A percentile compares a stretch with the other conserved stretches of the same genome.
phyloP scores from a whole-genome alignment of 2,329 filamentous ascomycete genomes.

The Clonostachys byssicola region DNA sequence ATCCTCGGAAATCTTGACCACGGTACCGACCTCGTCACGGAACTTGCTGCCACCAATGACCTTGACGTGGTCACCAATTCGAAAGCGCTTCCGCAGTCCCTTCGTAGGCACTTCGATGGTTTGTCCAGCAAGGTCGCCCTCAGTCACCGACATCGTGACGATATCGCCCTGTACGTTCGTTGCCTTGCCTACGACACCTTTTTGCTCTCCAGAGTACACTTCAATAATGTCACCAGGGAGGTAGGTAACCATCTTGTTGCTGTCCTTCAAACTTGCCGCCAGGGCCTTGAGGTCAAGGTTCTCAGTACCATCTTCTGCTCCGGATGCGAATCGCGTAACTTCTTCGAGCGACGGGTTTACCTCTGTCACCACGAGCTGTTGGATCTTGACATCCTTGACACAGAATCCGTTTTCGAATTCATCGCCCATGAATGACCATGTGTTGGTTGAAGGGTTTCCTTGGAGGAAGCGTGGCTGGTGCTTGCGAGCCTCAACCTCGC shows the following conservation, averaged over 20 bases:
- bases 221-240: conserved; percentile 94
- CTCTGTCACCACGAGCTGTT: conserved; percentile 78
- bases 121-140: conserved; percentile 78
- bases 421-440: conserved; percentile 82
- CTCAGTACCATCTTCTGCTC: conserved; percentile 86
- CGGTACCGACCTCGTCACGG: conserved; percentile 93
- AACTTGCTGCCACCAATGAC: conserved; percentile 95
- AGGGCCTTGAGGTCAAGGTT: conserved; percentile 90
- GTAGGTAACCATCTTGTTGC: conserved; percentile 76
- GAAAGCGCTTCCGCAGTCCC: conserved; percentile 88
- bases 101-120: conserved; percentile 90
- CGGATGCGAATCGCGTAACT: conserved; percentile 88
- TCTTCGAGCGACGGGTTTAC: conserved; percentile 94
- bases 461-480: conserved; percentile 62
- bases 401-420: conserved; percentile 91
- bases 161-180: conserved; percentile 87
- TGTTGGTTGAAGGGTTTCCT: conserved; percentile 72
- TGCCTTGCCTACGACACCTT: conserved; percentile 81
- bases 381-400: conserved; percentile 89
- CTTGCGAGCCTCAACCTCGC: conserved; percentile 88
- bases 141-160: conserved; percentile 79
- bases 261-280: conserved; percentile 83
- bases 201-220: conserved; percentile 93
- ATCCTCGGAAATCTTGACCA: conserved; percentile 89
- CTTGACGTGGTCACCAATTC: conserved; percentile 94